Conservation (phyloP, 768 basidiomycete species). For the Collybia nuda region DNA sequence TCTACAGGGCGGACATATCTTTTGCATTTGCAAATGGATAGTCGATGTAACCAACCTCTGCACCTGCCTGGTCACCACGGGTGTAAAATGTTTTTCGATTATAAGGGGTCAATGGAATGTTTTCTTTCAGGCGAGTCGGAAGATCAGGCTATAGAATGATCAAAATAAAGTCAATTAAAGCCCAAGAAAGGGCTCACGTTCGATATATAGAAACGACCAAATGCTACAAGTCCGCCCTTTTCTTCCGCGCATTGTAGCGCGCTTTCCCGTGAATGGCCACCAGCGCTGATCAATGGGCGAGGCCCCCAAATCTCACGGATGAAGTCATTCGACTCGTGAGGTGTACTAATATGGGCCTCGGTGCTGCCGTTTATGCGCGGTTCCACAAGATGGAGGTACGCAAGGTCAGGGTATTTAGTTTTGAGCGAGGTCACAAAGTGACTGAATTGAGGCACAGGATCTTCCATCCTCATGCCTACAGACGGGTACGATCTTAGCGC, state of each 20-base stretch:
- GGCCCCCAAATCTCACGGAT: slow-evolving; percentile 8
- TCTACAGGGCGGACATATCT: neutral
- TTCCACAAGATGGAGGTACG: slow-evolving; percentile 13
- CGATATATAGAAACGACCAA: slow-evolving; percentile 28
- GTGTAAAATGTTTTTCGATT: slow-evolving; percentile 32
- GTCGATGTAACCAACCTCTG: slow-evolving; percentile 29
- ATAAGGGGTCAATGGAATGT: slow-evolving; percentile 26
- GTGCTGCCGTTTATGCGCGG: slow-evolving; percentile 1
- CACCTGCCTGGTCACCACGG: slow-evolving; percentile 15
- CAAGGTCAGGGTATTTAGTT: slow-evolving; percentile 29
- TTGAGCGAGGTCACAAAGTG: slow-evolving; percentile 45
- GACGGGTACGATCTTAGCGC: slow-evolving; percentile 10
- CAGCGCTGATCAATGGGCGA: slow-evolving; percentile 28
- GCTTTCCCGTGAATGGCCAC: slow-evolving; percentile 31
- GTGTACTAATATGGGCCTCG: neutral
- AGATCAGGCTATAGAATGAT: slow-evolving; percentile 35
- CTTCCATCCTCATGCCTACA: slow-evolving; percentile 47
- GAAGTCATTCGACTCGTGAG: slow-evolving; percentile 9
- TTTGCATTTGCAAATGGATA: slow-evolving; percentile 17
- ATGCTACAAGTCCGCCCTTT: slow-evolving; percentile 27
- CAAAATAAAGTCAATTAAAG: neutral
- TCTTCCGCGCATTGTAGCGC: slow-evolving; percentile 30
- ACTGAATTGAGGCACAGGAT: slow-evolving; percentile 54
- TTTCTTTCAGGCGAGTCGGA: slow-evolving; percentile 25
- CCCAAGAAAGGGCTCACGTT: slow-evolving; percentile 25